A percentile compares a stretch with the other conserved stretches of the same genome.
Evolutionary conservation across 148 eudicot genomes (phyloP).

Genomic region (Nyssa sinensis): DNA sequence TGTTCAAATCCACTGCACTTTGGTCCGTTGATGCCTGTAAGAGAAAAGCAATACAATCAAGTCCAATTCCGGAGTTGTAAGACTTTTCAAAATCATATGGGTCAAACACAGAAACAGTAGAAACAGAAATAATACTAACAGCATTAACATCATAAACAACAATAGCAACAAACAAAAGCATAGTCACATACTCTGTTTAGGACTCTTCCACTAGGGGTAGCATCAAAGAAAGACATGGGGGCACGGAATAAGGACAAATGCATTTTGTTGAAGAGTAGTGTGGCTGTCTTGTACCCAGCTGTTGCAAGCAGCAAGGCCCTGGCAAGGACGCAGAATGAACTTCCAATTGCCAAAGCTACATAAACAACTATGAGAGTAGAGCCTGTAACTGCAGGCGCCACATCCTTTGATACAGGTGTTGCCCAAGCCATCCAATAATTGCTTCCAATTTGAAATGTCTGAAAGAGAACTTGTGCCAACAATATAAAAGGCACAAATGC

Average conservation of each 20-base stretch:
- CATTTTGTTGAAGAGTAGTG: constrained; percentile 45
- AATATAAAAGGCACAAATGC: constrained; percentile 45
- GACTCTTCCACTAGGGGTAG: constrained; percentile 56
- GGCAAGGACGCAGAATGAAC: constrained; percentile 29
- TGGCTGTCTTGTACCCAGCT: constrained; percentile 37
- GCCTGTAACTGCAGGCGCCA: constrained; percentile 14
- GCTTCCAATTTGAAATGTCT: constrained; percentile 39
- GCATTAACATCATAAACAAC: neutral
- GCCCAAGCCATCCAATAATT: constrained; percentile 60
- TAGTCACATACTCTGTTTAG: constrained; percentile 36
- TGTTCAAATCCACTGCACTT: constrained; percentile 38
- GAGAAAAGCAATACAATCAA: neutral
- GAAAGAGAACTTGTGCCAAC: constrained; percentile 31
- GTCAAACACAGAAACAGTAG: too few species aligned
- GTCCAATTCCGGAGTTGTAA: too few species aligned
- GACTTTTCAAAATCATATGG: neutral
- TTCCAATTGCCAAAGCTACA: constrained; percentile 33
- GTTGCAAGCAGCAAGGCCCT: constrained; percentile 26
- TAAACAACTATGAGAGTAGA: constrained; percentile 33
- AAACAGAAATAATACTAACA: neutral
- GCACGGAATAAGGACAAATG: constrained; percentile 44
- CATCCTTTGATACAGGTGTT: constrained; percentile 36
- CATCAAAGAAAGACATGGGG: constrained; percentile 56
- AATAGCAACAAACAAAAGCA: neutral
- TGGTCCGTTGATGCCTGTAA: constrained; percentile 62